Evolutionary conservation across 768 basidiomycete species (phyloP).

Genomic region (Cystofilobasidium capitatum): DNA sequence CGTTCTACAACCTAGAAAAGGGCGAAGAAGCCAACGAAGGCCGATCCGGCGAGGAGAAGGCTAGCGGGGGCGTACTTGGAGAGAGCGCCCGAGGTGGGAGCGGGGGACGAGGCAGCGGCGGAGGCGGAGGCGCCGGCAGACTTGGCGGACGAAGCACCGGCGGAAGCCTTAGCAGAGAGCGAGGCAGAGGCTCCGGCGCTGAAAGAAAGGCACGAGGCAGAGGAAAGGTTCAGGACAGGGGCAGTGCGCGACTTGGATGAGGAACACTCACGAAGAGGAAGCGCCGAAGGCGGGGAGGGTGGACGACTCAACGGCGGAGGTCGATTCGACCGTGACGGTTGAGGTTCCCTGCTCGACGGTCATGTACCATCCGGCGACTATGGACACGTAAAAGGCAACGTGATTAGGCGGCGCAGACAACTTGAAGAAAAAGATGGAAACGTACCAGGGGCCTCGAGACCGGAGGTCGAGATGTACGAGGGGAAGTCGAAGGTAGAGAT

Average conservation of each 20-base stretch:
- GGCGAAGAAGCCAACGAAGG: background rate
- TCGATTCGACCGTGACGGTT: conserved; percentile 49
- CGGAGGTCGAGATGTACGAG: conserved; percentile 50
- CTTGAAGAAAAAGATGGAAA: conserved; percentile 60
- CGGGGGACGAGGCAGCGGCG: conserved; percentile 30
- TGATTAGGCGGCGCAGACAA: background rate
- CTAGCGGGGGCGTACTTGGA: conserved; percentile 14
- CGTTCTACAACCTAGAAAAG: background rate
- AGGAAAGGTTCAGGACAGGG: background rate
- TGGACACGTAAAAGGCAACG: conserved; percentile 26
- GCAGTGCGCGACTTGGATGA: conserved; percentile 26
- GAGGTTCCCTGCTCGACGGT: conserved; percentile 57
- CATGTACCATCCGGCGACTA: conserved; percentile 62
- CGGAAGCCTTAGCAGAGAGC: background rate
- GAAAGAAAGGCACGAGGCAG: background rate
- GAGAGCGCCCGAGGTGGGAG: conserved; percentile 27
- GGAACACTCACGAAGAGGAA: background rate
- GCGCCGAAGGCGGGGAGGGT: conserved; percentile 44
- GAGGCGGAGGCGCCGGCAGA: conserved; percentile 25
- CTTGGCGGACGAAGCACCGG: background rate
- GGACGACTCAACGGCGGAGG: conserved; percentile 57
- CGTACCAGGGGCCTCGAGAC: conserved; percentile 52
- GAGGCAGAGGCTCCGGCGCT: background rate
- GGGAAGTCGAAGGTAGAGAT: conserved; percentile 53
- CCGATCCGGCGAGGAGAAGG: conserved; percentile 12